Evolutionary conservation across 352 stramenopile genomes (phyloP).

Genomic region (Pythium grandisporangium): DNA sequence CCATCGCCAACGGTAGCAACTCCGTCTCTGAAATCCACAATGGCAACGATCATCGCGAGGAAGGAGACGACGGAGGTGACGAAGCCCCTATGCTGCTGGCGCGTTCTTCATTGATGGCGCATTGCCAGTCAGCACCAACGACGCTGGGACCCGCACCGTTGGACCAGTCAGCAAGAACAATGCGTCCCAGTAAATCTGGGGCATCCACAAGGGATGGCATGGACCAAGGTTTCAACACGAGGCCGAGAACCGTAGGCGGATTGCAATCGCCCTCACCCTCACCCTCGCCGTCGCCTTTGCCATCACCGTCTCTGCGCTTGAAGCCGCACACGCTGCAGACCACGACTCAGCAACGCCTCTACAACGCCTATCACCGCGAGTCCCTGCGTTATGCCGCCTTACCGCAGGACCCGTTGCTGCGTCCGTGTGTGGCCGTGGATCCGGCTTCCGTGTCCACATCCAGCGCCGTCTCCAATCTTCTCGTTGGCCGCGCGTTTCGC

Average conservation of each 20-base stretch:
- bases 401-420: conserved; percentile 51
- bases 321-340: conserved; percentile 58
- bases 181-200: no score
- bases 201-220: no score
- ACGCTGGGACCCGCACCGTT: no score
- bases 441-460: conserved; percentile 21
- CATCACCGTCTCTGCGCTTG: conserved; percentile 53
- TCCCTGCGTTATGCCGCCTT: conserved; percentile 30
- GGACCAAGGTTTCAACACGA: no score
- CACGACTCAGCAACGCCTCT: conserved; percentile 49
- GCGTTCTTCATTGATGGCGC: no score
- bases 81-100: conserved; percentile 5
- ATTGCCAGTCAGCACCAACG: not conserved
- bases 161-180: no score
- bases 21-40: conserved; percentile 9
- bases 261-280: conserved; percentile 34
- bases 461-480: conserved; percentile 23
- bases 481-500: conserved; percentile 43
- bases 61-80: not conserved
- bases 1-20: not conserved
- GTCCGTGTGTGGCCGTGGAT: conserved; percentile 57
- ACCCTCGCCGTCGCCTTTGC: no score
- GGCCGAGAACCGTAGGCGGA: conserved; percentile 8
- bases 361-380: conserved; percentile 29
- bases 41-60: not conserved